These are phyloP conservation scores for Phlebopus sp. DNA, from an alignment of 1,284 basidiomycete genomes.

Conservation along the genomic window DNA sequence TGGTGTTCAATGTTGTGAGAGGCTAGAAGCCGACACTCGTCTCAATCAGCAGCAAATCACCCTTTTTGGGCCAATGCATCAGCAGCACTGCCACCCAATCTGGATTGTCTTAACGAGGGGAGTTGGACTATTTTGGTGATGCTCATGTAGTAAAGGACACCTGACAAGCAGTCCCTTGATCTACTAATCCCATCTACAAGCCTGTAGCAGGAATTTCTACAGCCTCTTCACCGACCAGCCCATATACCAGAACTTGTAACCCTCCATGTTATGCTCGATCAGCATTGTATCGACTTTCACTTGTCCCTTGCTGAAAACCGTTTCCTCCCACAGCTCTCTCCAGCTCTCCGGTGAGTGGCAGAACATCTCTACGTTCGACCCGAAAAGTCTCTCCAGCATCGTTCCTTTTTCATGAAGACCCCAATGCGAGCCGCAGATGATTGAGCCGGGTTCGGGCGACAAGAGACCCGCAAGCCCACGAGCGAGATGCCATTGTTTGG, in stretches of 20 bases:
- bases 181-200: too few species aligned
- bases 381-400: not conserved
- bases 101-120: too few species aligned
- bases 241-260: not conserved
- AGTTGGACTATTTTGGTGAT: too few species aligned
- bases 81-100: too few species aligned
- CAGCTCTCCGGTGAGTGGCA: constrained; percentile 29
- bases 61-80: too few species aligned
- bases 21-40: too few species aligned
- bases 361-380: constrained; percentile 16
- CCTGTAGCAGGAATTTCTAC: too few species aligned
- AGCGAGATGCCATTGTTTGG: constrained; percentile 25
- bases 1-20: too few species aligned
- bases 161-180: too few species aligned
- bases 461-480: constrained; percentile 26
- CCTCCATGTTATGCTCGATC: not conserved
- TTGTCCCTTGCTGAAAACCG: constrained; percentile 22
- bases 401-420: not conserved
- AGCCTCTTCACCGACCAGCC: not conserved
- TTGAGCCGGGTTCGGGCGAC: constrained; percentile 18
- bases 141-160: too few species aligned
- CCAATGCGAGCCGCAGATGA: constrained; percentile 15
- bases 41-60: too few species aligned
- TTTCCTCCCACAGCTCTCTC: constrained; percentile 24
- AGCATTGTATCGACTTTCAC: constrained; percentile 16